Percentiles rank a stretch among this genome's conserved stretches.
These are phyloP conservation scores for Syncephalis fuscata DNA, from an alignment of 371 early-diverging fungal species.

Conservation along the genomic window DNA sequence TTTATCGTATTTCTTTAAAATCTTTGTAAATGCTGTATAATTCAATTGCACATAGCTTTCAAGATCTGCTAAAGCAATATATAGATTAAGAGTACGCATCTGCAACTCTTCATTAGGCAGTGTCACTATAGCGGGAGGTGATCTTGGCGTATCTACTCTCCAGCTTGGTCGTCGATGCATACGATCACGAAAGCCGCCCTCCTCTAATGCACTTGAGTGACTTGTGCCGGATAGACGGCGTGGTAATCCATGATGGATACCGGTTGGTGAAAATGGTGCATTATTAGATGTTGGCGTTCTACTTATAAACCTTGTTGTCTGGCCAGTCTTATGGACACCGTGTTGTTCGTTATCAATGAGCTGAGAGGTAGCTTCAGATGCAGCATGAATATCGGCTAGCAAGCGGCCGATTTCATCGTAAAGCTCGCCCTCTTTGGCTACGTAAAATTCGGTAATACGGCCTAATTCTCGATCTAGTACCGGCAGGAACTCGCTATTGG, in stretches of 20 bases:
- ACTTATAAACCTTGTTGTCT: no score
- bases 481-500: slow-evolving; percentile 39
- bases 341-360: no score
- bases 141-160: slow-evolving; percentile 15
- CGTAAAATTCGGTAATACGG: slow-evolving; percentile 66
- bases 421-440: slow-evolving; percentile 63
- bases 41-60: slow-evolving; percentile 86
- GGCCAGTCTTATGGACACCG: no score
- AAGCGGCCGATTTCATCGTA: slow-evolving; percentile 36
- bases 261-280: slow-evolving; percentile 17
- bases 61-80: slow-evolving; percentile 65
- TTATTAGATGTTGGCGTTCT: not conserved
- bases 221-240: slow-evolving; percentile 7
- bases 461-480: slow-evolving; percentile 63
- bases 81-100: slow-evolving; percentile 38
- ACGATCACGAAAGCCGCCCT: not conserved
- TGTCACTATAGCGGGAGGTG: slow-evolving; percentile 10
- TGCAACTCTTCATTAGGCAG: slow-evolving; percentile 8
- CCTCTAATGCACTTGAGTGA: slow-evolving; percentile 1
- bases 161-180: slow-evolving; percentile 1
- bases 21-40: slow-evolving; percentile 87
- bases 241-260: not conserved
- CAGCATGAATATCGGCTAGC: slow-evolving; percentile 15
- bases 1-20: slow-evolving; percentile 94
- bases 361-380: no score